phyloP scores from a whole-genome alignment of 2,329 filamentous ascomycete species.

The Microcyclosporella mali region DNA sequence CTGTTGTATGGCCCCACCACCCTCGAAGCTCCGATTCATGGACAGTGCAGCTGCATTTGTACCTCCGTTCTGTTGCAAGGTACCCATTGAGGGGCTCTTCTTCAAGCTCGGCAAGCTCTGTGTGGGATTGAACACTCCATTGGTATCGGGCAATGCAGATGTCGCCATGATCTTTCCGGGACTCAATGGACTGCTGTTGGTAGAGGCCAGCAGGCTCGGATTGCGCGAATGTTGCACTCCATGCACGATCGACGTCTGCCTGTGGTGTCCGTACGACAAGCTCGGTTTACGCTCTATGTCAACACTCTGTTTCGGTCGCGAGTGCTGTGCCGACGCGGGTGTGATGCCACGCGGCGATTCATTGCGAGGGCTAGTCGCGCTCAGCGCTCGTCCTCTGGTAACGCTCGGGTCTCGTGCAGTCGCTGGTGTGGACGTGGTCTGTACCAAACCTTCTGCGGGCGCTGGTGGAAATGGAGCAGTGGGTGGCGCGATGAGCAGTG shows the following conservation, averaged over 20 bases:
- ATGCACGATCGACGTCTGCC: conserved; percentile 95
- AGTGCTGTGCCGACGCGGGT: conserved; percentile 34
- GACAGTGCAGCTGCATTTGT: conserved; percentile 16
- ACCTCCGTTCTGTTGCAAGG: conserved; percentile 20
- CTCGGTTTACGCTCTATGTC: conserved; percentile 46
- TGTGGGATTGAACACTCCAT: conserved; percentile 11
- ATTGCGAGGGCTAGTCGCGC: conserved; percentile 36
- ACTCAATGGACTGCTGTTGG: conserved; percentile 73
- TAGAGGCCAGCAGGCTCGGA: conserved; percentile 75
- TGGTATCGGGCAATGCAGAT: conserved; percentile 21
- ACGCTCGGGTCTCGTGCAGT: conserved; percentile 37
- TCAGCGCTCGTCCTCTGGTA: conserved; percentile 43
- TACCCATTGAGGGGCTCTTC: conserved; percentile 31
- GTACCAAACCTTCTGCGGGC: conserved; percentile 4
- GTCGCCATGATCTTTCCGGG: conserved; percentile 72
- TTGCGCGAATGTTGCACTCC: conserved; percentile 88
- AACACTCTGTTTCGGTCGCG: conserved; percentile 32
- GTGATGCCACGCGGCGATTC: conserved; percentile 41
- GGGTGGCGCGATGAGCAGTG: conserved; percentile 27
- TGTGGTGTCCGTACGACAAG: conserved; percentile 73
- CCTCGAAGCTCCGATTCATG: conserved; percentile 27
- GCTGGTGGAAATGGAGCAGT: conserved; percentile 14
- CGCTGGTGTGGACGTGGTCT: background rate
- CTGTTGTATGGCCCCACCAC: conserved; percentile 7
- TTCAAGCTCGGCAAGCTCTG: conserved; percentile 20